Evolutionary conservation across 495 filamentous ascomycete genomes (phyloP).

Genomic region (Podospora didyma): DNA sequence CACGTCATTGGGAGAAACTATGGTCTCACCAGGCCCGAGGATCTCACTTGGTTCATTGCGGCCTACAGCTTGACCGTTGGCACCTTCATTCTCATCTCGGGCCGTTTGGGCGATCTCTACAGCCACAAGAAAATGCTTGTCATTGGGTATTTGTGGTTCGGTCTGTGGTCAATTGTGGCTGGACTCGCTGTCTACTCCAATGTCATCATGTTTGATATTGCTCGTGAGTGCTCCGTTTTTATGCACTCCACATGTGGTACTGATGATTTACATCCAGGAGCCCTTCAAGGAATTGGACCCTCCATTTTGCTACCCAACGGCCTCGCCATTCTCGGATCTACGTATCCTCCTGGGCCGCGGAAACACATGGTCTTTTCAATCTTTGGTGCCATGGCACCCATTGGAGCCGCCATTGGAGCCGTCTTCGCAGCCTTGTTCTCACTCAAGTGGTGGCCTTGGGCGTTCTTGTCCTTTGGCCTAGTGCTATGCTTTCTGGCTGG

Average conservation of each 20-base stretch:
- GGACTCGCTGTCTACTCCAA: conserved; percentile 34
- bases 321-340: conserved; percentile 53
- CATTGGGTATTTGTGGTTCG: conserved; percentile 54
- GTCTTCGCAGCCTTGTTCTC: conserved; percentile 50
- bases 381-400: conserved; percentile 61
- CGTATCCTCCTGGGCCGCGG: conserved; percentile 48
- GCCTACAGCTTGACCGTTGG: conserved; percentile 58
- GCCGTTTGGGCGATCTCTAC: conserved; percentile 55
- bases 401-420: conserved; percentile 47
- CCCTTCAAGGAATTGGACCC: conserved; percentile 58
- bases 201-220: conserved; percentile 51
- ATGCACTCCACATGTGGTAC: not conserved
- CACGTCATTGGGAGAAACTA: conserved; percentile 27
- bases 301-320: conserved; percentile 60
- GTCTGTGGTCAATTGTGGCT: conserved; percentile 54
- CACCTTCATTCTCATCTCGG: conserved; percentile 62
- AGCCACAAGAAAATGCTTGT: conserved; percentile 57
- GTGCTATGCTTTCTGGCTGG: conserved; percentile 40
- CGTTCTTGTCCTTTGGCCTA: conserved; percentile 55
- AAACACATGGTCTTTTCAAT: conserved; percentile 62
- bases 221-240: conserved; percentile 15
- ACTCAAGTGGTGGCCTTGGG: conserved; percentile 64
- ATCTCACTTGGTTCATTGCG: conserved; percentile 53
- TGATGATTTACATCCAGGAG: conserved; percentile 24
- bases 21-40: conserved; percentile 18